Percentiles rank a stretch among this genome's conserved stretches.
These are phyloP conservation scores for Madurella fahalii DNA, from an alignment of 2,329 filamentous ascomycete species.

Conservation along the genomic window DNA sequence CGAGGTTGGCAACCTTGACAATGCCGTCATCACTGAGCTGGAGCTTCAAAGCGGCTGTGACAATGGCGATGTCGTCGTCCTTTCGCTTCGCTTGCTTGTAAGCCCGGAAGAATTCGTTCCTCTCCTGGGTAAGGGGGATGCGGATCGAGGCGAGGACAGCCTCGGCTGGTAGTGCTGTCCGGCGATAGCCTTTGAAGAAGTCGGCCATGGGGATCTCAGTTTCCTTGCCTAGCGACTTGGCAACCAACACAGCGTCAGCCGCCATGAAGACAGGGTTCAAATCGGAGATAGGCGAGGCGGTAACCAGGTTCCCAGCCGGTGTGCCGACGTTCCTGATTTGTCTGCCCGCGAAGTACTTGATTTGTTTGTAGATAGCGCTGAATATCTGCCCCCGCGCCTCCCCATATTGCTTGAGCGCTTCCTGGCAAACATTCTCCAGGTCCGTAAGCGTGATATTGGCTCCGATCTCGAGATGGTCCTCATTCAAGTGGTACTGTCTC, in stretches of 20 bases:
- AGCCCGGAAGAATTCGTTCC: slow-evolving; percentile 78
- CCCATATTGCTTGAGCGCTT: slow-evolving; percentile 78
- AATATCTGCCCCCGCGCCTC: slow-evolving; percentile 70
- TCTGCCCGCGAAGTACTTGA: slow-evolving; percentile 89
- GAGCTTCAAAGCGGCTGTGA: slow-evolving; percentile 79
- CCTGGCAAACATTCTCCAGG: slow-evolving; percentile 75
- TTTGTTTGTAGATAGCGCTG: slow-evolving; percentile 85
- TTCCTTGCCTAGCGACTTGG: slow-evolving; percentile 69
- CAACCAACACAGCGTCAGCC: slow-evolving; percentile 74
- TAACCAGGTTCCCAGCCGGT: slow-evolving; percentile 88
- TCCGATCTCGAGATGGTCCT: slow-evolving; percentile 83
- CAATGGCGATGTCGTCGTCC: slow-evolving; percentile 97
- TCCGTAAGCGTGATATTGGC: slow-evolving; percentile 92
- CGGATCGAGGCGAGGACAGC: slow-evolving; percentile 81
- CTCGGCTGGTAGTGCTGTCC: slow-evolving; percentile 74
- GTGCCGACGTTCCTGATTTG: slow-evolving; percentile 98
- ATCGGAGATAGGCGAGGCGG: slow-evolving; percentile 93
- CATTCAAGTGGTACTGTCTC: slow-evolving; percentile 72
- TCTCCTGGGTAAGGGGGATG: slow-evolving; percentile 71
- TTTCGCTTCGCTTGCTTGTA: slow-evolving; percentile 98
- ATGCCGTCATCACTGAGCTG: slow-evolving; percentile 63
- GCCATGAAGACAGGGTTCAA: slow-evolving; percentile 92
- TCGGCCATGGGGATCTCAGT: slow-evolving; percentile 85
- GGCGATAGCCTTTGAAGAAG: slow-evolving; percentile 90
- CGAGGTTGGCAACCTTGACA: slow-evolving; percentile 72